Percentiles rank a stretch among this genome's conserved stretches.
These are phyloP conservation scores for Xanthoconium separans DNA, from an alignment of 1,284 basidiomycete genomes.

Conservation along the genomic window DNA sequence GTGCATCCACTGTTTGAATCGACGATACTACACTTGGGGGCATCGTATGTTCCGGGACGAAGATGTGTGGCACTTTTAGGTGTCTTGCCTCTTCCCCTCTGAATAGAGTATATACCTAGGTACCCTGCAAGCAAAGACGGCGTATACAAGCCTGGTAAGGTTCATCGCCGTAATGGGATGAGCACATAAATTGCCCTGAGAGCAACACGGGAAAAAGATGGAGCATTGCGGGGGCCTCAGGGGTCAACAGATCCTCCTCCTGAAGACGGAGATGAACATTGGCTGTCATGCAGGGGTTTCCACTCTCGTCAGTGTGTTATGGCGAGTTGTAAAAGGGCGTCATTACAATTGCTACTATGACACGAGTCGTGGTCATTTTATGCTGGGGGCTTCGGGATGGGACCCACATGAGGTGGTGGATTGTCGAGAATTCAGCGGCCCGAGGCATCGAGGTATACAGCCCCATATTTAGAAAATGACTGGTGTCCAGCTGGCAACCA, in stretches of 20 bases:
- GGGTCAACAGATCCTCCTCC: background rate
- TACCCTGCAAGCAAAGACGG: background rate
- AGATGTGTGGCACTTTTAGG: background rate
- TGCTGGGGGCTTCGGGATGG: background rate
- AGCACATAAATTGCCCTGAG: background rate
- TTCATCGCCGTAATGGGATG: too few relatives aligned
- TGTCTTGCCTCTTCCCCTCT: background rate
- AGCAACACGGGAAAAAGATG: background rate
- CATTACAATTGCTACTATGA: background rate
- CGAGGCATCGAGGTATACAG: background rate
- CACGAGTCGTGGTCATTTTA: background rate
- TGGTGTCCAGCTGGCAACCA: background rate
- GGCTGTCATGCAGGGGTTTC: too few relatives aligned
- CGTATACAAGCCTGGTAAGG: background rate
- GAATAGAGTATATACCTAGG: background rate
- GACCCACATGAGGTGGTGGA: background rate
- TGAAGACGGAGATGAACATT: background rate
- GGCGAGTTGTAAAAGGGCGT: background rate
- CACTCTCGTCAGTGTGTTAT: background rate
- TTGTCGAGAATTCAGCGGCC: background rate
- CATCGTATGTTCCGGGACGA: slow-evolving; percentile 9
- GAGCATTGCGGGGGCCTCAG: background rate
- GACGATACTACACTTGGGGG: background rate
- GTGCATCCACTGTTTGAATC: background rate
- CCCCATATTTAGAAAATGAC: background rate